phyloP scores from a whole-genome alignment of 1,284 basidiomycete genomes.

The Gomphus bonarii region DNA sequence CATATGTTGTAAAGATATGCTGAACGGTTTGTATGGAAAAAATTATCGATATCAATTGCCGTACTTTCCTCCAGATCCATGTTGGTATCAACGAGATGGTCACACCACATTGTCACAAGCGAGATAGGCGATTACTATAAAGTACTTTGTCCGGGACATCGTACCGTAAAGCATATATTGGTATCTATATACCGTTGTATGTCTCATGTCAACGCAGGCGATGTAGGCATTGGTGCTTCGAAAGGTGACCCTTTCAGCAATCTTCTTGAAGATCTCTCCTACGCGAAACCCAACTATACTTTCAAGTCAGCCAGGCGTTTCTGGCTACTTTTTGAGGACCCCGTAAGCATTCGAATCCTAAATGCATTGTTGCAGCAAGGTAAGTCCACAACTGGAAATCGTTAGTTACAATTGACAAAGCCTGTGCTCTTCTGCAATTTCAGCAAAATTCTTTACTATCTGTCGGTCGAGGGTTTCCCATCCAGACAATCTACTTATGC shows the following conservation, averaged over 20 bases:
- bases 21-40: constrained; percentile 26
- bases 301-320: no score
- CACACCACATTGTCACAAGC: constrained; percentile 45
- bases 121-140: constrained; percentile 3
- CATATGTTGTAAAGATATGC: constrained; percentile 15
- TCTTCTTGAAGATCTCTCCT: no score
- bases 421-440: not conserved
- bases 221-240: no score
- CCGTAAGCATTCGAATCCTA: no score
- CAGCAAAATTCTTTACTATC: constrained; percentile 39
- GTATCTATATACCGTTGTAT: no score
- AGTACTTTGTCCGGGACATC: not conserved
- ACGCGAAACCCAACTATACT: no score
- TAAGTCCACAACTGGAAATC: not conserved
- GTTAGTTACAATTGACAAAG: not conserved
- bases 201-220: no score
- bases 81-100: constrained; percentile 35
- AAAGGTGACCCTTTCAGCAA: no score
- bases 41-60: constrained; percentile 57
- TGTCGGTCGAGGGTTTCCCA: constrained; percentile 70
- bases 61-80: constrained; percentile 54
- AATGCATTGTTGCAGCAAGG: no score
- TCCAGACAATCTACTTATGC: constrained; percentile 48
- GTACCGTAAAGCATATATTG: not conserved
- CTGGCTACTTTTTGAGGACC: no score